Base-by-base conservation (phyloP, 2,329 filamentous ascomycete genomes). In the Beauveria caledonica region DNA sequence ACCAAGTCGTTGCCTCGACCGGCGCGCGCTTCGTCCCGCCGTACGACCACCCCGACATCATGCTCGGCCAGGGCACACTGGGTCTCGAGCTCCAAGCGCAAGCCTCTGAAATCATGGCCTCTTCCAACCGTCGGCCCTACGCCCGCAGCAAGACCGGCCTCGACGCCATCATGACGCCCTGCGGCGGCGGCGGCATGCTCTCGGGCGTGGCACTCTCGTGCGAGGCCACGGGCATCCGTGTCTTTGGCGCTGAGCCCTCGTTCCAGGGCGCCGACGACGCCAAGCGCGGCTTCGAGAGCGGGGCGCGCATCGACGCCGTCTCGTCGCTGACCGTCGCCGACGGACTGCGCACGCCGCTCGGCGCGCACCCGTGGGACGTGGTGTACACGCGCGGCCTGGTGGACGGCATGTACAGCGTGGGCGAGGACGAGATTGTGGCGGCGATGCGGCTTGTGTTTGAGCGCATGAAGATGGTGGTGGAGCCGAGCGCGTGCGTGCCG, bases 51-150 rank as follows among this genome's bases (percentile, higher is more conserved):
- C 88, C 89, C 3, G 85, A 97, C 72, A 92, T 97, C 65, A 88
- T 97, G 60, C 83, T 96, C 0, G 93, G 94, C 0, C 92, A 97
- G 76, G 94, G 93, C n/a, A 97, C 93, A 0, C 79, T 90, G 63
- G 92, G 86, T 0, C 72, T 97, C 5, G 94, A 99, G 73, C 73
- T 97, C 39, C 86, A 92, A 70, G 77, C 82, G 62, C 92, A 97
- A 70, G 89, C 87, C 1, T 72, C 70, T 4, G 78, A 80, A 48
- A 67, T 87, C 63, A 76, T 87, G 46, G 70, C 69, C 7, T 66
- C 66, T 1, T 64, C 63, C 53, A 46, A 46, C 57, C 53, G 13
- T 44, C n/a, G n/a, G n/a, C 62, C 8, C 54, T 51, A 54, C 36
- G 64, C 36, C 61, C 62, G 6, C 64, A 64, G 39, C 59, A 58